A percentile compares a stretch with the other conserved stretches of the same genome.
Evolutionary conservation across 352 stramenopile genomes (phyloP).

Genomic region (Phytophthora crassamura): DNA sequence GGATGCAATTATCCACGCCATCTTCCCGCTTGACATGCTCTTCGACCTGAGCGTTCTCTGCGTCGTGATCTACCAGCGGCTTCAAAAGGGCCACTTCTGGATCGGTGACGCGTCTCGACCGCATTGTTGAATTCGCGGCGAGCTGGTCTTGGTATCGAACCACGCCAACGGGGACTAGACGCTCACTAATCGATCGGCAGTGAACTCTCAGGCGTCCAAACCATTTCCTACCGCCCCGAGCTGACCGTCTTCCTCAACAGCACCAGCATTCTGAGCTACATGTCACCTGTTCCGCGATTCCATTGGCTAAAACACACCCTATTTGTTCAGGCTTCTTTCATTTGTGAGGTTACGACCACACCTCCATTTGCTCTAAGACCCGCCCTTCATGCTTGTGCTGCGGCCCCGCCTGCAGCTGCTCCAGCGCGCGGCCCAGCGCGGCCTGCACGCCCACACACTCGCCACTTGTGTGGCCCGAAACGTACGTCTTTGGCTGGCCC

Average conservation of each 20-base stretch:
- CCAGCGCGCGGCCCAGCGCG: conserved; percentile 32
- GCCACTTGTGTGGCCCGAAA: not conserved
- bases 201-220: conserved; percentile 1
- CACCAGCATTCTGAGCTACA: conserved; percentile 31
- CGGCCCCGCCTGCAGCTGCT: conserved; percentile 47
- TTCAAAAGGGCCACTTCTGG: conserved; percentile 42
- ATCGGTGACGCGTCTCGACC: conserved; percentile 48
- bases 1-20: conserved; percentile 48
- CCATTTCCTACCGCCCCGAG: conserved; percentile 25
- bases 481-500: conserved; percentile 14
- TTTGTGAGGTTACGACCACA: too few species aligned
- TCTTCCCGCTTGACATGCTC: conserved; percentile 39
- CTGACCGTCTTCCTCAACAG: conserved; percentile 40
- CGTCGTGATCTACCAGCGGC: conserved; percentile 39
- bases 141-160: conserved; percentile 39
- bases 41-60: conserved; percentile 44
- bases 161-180: conserved; percentile 51
- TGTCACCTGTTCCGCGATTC: conserved; percentile 23
- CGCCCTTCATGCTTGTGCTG: conserved; percentile 54
- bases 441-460: conserved; percentile 3
- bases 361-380: not conserved
- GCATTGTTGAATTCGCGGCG: conserved; percentile 33
- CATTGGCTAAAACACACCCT: too few species aligned
- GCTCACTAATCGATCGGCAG: conserved; percentile 35
- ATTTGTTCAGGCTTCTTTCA: too few species aligned